Base-by-base conservation (phyloP, 208 protist genomes). In the Spongospora subterranea region DNA sequence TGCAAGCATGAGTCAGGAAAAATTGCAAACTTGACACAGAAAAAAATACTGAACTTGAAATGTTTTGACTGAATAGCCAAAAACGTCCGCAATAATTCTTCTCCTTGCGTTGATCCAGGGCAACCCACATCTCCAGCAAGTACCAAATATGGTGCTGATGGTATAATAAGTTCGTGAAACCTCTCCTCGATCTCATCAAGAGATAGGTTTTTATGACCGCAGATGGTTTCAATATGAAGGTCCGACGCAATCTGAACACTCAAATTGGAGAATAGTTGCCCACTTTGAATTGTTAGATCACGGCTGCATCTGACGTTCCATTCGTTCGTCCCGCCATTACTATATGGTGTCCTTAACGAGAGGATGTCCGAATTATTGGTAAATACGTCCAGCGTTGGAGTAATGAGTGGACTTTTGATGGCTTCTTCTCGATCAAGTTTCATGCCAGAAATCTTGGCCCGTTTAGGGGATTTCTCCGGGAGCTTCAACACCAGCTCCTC, bases 151-250 rank as follows among this genome's bases (percentile, higher is more conserved):
- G 71, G 71, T 20, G 71, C 71, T n/a, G 71, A 39, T n/a, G 71
- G 71, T 20, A 82, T n/a, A 43, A 82, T 82, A 40, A 82, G n/a
- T 20, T 6, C 6, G 6, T 35, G 6, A 20, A 82, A 17, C 35
- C n/a, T 35, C 35, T 82, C n/a, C 71, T 82, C 71, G n/a, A 82
- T 82, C n/a, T 82, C 71, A n/a, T 82, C 71, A 20, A 20, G 71
- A 43, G 71, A 45, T n/a, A 35, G n/a, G n/a, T 43, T 35, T 35
- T n/a, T 35, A 82, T 82, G 71, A 35, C 71, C n/a, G n/a, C n/a
- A 82, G n/a, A 82, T 82, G 11, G 71, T 39, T 43, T 82, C 71
- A 43, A 82, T 82, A 43, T 82, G 71, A 6, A 82, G n/a, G n/a
- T 82, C 71, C 6, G 71, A 82, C 71, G 40, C 71, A 6, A 82